Evolutionary conservation across 345 rosid genomes (phyloP), one percentile per base, ranked within the genome.

Genomic region (Lumnitzera racemosa): DNA sequence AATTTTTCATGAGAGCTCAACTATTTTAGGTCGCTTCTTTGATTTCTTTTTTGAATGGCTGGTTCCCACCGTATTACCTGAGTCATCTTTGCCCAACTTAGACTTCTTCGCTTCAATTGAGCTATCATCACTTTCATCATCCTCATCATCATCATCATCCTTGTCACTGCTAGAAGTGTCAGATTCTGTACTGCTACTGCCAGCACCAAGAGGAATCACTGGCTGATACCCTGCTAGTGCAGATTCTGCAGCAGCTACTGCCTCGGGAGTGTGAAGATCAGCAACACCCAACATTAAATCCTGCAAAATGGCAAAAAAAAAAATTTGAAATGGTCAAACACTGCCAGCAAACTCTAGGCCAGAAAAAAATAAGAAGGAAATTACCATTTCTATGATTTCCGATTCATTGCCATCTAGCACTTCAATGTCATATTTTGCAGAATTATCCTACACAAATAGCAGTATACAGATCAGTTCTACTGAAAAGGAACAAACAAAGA

Each of bases 201-300:
- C 48, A 24, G 67, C 57, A 11, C 64, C 63, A 56, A 57, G 47
- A 46, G 70, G 62, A 67, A 65, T 67, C 16, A 23, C 58, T 3
- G 72, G 78, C 41, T 73, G 79, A 67, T 69, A 52, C 60, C 80
- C 76, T 0, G 72, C 66, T 13, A 82, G 67, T 24, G 89, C 89
- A n/a, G 96, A 78, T 77, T 89, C 96, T 68, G 91, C 97, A 11
- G 91, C 99, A 25, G 62, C 77, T 15, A 90, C 73, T 43, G 96
- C 96, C 76, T 87, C 90, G 8, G 88, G 82, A 5, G 96, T 90
- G 59, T 87, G 82, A 70, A 94, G 99, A 85, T 90, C 99, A 63
- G 96, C 89, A 2, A 94, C 65, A 31, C 97, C 96, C 3, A 90
- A 76, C 97, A 83, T 88, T 79, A 94, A 75, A 70, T 94, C 88